Evolutionary conservation across 2,329 filamentous ascomycete genomes (phyloP).

Genomic region (Aspergillus sp.): DNA sequence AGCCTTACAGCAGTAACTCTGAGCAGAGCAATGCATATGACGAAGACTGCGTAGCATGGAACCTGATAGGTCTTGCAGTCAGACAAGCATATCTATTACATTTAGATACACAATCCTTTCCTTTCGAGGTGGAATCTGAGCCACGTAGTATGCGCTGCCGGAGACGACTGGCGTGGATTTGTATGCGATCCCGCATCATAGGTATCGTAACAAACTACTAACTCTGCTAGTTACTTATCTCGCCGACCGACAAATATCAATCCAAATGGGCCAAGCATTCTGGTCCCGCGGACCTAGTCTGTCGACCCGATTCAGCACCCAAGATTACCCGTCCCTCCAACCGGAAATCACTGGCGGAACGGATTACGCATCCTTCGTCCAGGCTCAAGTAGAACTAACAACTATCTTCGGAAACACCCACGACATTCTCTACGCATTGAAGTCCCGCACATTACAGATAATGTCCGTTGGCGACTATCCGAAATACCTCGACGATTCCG

Average conservation of each 20-base stretch:
- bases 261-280: conserved; percentile 22
- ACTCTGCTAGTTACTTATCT: conserved; percentile 12
- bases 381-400: conserved; percentile 10
- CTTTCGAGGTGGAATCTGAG: background rate
- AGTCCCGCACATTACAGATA: background rate
- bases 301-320: conserved; percentile 17
- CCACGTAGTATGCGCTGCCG: background rate
- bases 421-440: conserved; percentile 7
- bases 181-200: background rate
- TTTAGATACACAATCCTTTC: conserved; percentile 23
- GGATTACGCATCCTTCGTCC: conserved; percentile 5
- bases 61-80: conserved; percentile 26
- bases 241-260: conserved; percentile 20
- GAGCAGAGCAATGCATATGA: background rate
- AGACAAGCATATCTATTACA: conserved; percentile 26
- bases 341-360: background rate
- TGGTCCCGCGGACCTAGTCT: conserved; percentile 20
- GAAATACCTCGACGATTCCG: conserved; percentile 6
- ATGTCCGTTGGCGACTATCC: conserved; percentile 7
- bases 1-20: background rate
- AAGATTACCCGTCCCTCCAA: conserved; percentile 18
- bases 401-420: conserved; percentile 4
- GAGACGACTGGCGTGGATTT: conserved; percentile 18
- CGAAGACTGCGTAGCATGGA: conserved; percentile 28
- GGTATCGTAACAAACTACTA: too few species aligned